Conservation (phyloP, 257 asterid species). For the Avicennia marina region DNA sequence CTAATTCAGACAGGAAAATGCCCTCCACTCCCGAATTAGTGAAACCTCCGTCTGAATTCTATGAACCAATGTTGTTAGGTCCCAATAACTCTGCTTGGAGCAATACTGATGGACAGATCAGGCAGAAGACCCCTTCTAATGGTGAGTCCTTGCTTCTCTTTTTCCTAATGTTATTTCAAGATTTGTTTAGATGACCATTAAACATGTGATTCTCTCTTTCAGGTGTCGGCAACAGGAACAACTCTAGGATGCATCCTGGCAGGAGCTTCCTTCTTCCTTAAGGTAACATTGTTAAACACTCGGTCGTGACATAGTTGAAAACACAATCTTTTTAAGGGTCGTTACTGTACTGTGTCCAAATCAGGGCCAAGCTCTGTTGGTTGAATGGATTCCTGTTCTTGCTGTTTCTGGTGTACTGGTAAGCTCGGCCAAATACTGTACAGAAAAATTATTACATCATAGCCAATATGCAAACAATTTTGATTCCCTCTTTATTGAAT, state of each 20-base stretch:
- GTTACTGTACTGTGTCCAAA: too few species aligned
- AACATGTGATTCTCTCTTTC: slow-evolving; percentile 16
- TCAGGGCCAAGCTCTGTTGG: too few species aligned
- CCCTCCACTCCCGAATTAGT: background rate
- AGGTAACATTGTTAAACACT: too few species aligned
- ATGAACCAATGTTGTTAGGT: slow-evolving; percentile 62
- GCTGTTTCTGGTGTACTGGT: too few species aligned
- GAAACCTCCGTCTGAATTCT: too few species aligned
- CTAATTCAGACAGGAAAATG: background rate
- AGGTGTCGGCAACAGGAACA: slow-evolving; percentile 72
- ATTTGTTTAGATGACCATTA: background rate
- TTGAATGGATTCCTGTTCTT: too few species aligned
- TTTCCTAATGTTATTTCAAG: background rate
- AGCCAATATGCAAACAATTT: background rate
- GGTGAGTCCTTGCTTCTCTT: slow-evolving; percentile 23
- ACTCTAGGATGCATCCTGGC: slow-evolving; percentile 72
- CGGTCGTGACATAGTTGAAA: too few species aligned
- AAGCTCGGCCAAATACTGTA: too few species aligned
- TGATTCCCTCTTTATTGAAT: background rate
- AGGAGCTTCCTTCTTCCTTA: slow-evolving; percentile 59
- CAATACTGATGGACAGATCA: slow-evolving; percentile 68
- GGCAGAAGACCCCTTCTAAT: slow-evolving; percentile 73
- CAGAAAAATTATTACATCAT: background rate
- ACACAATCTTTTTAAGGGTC: too few species aligned
- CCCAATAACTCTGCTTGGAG: slow-evolving; percentile 65